Percentiles rank a stretch among this genome's conserved stretches.
Conservation (phyloP, 371 early-diverging fungal genomes). For the Apophysomyces trapeziformis region DNA sequence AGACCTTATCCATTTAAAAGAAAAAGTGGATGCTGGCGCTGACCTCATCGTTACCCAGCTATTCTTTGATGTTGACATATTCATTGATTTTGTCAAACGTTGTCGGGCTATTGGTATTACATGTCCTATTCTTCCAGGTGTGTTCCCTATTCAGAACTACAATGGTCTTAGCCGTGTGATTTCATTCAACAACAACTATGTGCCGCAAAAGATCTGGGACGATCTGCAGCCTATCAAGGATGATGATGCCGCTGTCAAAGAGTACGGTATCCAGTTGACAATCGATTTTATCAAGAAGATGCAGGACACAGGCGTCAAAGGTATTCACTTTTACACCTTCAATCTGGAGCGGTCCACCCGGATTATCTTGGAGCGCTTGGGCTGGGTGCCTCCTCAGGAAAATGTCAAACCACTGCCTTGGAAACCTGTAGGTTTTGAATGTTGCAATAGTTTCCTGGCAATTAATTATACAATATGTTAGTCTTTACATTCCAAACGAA, state of each 20-base stretch:
- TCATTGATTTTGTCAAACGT: constrained; percentile 76
- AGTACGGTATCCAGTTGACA: constrained; percentile 87
- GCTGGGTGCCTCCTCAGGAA: constrained; percentile 78
- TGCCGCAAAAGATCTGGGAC: constrained; percentile 83
- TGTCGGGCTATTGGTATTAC: constrained; percentile 81
- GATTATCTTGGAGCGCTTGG: constrained; percentile 80
- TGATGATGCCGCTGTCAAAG: constrained; percentile 94
- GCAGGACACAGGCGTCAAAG: constrained; percentile 67
- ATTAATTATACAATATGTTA: neutral
- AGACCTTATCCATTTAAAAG: constrained; percentile 81
- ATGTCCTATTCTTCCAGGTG: constrained; percentile 92
- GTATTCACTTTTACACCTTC: constrained; percentile 88
- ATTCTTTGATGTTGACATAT: constrained; percentile 91
- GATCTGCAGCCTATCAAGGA: constrained; percentile 95
- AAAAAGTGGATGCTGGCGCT: constrained; percentile 91
- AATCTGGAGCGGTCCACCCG: constrained; percentile 90
- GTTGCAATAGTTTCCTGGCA: neutral
- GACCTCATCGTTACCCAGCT: constrained; percentile 93
- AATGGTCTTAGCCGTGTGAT: constrained; percentile 85
- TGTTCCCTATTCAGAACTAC: constrained; percentile 95
- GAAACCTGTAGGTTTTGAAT: constrained; percentile 72
- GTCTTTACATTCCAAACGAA: constrained; percentile 77
- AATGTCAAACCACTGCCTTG: constrained; percentile 91
- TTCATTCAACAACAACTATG: constrained; percentile 82
- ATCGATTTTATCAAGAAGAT: constrained; percentile 81